Evolutionary conservation across 352 stramenopile genomes (phyloP).

Genomic region (Pythium sukuiense): DNA sequence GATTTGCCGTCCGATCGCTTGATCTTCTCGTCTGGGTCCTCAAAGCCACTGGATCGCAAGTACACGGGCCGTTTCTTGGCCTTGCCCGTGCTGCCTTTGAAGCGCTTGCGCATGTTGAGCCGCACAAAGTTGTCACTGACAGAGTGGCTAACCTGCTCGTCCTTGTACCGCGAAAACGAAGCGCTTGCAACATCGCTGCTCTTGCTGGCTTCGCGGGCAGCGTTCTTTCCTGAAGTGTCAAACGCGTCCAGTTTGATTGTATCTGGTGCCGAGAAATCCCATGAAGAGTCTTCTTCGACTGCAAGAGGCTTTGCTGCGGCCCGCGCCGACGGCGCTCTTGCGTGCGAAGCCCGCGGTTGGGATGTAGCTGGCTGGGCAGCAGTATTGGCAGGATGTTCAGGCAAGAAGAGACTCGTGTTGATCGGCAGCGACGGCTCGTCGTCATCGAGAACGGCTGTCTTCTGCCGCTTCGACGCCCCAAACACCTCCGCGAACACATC

Average conservation of each 20-base stretch:
- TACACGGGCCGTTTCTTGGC: conserved; percentile 71
- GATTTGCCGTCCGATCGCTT: conserved; percentile 30
- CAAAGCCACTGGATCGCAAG: conserved; percentile 39
- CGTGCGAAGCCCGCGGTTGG: background rate
- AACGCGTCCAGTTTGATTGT: conserved; percentile 27
- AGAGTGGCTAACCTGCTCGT: conserved; percentile 41
- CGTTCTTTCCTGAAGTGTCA: background rate
- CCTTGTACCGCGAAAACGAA: conserved; percentile 59
- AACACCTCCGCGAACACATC: conserved; percentile 33
- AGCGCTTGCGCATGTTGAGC: conserved; percentile 76
- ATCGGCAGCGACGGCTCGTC: conserved; percentile 21
- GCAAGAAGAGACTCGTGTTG: conserved; percentile 17
- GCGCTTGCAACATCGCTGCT: conserved; percentile 2
- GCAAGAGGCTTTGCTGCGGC: background rate
- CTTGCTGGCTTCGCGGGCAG: background rate
- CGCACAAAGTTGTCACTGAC: conserved; percentile 83
- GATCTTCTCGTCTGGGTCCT: conserved; percentile 19
- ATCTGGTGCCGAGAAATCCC: conserved; percentile 20
- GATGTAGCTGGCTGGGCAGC: background rate
- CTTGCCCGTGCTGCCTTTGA: conserved; percentile 66
- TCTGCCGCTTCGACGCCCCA: conserved; percentile 15
- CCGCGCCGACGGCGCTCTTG: background rate
- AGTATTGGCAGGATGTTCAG: background rate
- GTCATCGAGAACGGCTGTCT: background rate
- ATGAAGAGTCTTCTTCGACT: conserved; percentile 4